Percentiles rank a stretch among this genome's conserved stretches.
Conservation (phyloP, 768 basidiomycete species). For the Pulveroboletus sp. region DNA sequence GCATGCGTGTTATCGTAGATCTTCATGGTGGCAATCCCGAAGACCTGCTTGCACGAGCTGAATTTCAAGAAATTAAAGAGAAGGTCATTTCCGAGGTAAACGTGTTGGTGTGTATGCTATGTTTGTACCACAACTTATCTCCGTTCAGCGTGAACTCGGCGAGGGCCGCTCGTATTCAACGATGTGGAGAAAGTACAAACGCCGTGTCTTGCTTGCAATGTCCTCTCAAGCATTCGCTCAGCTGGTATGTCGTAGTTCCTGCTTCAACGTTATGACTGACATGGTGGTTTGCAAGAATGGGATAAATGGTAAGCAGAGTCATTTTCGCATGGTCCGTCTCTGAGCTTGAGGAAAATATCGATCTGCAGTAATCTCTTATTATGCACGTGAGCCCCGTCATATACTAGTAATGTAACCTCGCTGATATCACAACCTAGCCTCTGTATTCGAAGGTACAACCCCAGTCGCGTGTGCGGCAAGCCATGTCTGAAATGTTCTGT, state of each 20-base stretch:
- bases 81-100: conserved; percentile 66
- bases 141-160: conserved; percentile 63
- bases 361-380: conserved; percentile 83
- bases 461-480: background rate
- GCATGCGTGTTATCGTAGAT: conserved; percentile 83
- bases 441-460: conserved; percentile 91
- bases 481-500: conserved; percentile 12
- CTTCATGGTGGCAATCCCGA: conserved; percentile 79
- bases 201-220: conserved; percentile 89
- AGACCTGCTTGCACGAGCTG: conserved; percentile 65
- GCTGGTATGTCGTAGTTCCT: conserved; percentile 52
- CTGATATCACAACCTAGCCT: conserved; percentile 43
- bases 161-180: conserved; percentile 70
- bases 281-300: conserved; percentile 60
- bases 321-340: conserved; percentile 1
- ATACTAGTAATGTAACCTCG: background rate
- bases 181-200: conserved; percentile 88
- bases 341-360: conserved; percentile 6
- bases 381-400: conserved; percentile 68
- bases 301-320: conserved; percentile 69
- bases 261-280: background rate
- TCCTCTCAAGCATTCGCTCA: conserved; percentile 95
- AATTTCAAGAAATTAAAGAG: conserved; percentile 88
- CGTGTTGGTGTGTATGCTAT: background rate
- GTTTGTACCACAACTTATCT: background rate